Base-by-base conservation (phyloP, 331 rosid genomes). In the Cydonia oblonga region DNA sequence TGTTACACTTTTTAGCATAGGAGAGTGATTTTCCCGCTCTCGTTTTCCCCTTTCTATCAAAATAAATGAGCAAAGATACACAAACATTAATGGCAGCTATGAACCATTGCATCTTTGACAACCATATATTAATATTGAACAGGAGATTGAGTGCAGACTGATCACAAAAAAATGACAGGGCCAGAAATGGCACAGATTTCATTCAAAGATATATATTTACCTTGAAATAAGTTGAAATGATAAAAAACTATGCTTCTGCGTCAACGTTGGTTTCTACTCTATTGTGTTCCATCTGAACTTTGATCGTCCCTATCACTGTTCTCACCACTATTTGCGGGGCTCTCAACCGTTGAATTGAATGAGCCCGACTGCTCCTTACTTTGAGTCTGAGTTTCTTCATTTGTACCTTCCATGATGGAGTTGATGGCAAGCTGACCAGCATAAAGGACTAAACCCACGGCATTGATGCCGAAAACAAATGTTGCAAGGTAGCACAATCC, bases 401-500 rank as follows among this genome's bases (percentile, higher is more conserved):
- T 84, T 23, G 76, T 66, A 60, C 26, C 96, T 68, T 79, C 93
- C 79, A 42, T 72, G 5, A 82, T 29, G 69, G 93, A 90, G 66
- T 88, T 80, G n/a, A 91, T 53, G 83, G 88, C 88, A 57, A 95
- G 90, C 83, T 95, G 92, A 77, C 89, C 93, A 60, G 97, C 87
- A 80, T 91, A 91, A 74, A 95, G 97, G 71, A 95, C 70, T 62
- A 95, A 83, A 40, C 97, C 98, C 7, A 95, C 30, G 23, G 91
- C 87, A 62, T 91, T 95, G 57, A 89, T 63, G 77, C 93, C 96
- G 22, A 95, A 95, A 66, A 95, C 85, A 87, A 95, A 95, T 58
- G 96, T 95, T 25, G 92, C 96, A 18, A 95, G 97, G 84, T 95
- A 95, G 83, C 96, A 84, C 81, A 91, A 64, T 61, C 99, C 99